Evolutionary conservation across 306 rosid species (phyloP).

Genomic region (Corylus americana): DNA sequence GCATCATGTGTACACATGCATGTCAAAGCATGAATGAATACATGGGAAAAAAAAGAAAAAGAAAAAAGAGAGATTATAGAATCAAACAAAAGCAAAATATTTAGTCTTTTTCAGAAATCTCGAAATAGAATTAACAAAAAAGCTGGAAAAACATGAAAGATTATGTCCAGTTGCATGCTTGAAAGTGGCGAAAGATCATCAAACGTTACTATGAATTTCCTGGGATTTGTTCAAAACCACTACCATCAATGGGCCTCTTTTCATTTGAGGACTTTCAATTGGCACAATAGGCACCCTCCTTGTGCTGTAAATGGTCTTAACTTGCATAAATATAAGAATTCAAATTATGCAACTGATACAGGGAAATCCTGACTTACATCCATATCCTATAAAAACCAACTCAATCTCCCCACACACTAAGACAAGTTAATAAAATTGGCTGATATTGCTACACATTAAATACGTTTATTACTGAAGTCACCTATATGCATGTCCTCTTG

Average conservation of each 20-base stretch:
- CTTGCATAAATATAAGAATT: neutral
- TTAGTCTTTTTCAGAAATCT: neutral
- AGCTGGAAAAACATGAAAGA: neutral
- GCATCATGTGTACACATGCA: conserved; percentile 12
- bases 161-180: neutral
- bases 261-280: neutral
- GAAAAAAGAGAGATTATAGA: neutral
- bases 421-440: neutral
- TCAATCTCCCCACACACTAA: neutral
- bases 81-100: neutral
- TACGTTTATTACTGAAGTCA: neutral
- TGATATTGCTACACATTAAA: neutral
- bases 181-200: conserved; percentile 4
- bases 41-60: neutral
- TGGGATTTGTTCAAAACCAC: neutral
- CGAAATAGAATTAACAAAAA: neutral
- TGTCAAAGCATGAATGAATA: conserved; percentile 2
- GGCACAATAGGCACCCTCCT: neutral
- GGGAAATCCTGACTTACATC: neutral
- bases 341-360: neutral
- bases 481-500: neutral
- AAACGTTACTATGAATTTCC: neutral
- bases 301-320: neutral
- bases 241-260: neutral
- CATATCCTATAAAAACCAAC: neutral